Evolutionary conservation across 352 stramenopile species (phyloP), one percentile per base, ranked within the genome.

Genomic region (Hyphochytrium catenoides): DNA sequence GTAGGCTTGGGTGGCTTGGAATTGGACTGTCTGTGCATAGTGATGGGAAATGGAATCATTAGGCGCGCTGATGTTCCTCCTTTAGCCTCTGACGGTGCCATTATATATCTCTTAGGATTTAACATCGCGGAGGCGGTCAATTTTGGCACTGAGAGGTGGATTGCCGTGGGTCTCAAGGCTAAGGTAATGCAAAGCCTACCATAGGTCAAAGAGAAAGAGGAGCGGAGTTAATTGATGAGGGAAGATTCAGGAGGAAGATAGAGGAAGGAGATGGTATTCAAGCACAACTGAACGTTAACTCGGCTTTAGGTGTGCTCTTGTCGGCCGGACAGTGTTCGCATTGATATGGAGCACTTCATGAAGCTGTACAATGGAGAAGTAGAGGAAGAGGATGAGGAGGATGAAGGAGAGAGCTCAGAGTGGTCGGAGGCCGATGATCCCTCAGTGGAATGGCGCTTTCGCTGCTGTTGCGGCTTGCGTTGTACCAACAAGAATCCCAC

Each of bases 71-170:
- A 3, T n/a, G 1, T 25, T 19, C 23, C 3, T 20, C 20, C 17
- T 25, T 8, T 18, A 18, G 8, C 4, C 29, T 4, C 0, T 0
- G 14, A 9, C 17, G 19, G 9, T 5, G 22, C 30, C 8, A 8
- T 42, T 16, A 27, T 27, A 12, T 25, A 8, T 7, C 8, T 2
- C 11, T n/a, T 31, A 81, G 67, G 67, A 14, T 90, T 87, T 33
- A 90, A 90, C 44, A 73, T 90, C 36, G 74, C 74, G 3, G 74
- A 90, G 43, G 70, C 71, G 3, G 74, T 81, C 12, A 90, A 90
- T 44, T 90, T 90, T 56, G 74, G 63, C 2, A 73, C 72, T 6
- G 36, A 82, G 15, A 54, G 70, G 29, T 90, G 74, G 74, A 62
- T 90, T 34, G 46, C 55, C 1, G 65, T 69, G 32, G 73, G 65